A percentile compares a stretch with the other conserved stretches of the same genome.
These are phyloP conservation scores for Petunia secreta DNA, from an alignment of 257 asterid genomes.

Conservation along the genomic window DNA sequence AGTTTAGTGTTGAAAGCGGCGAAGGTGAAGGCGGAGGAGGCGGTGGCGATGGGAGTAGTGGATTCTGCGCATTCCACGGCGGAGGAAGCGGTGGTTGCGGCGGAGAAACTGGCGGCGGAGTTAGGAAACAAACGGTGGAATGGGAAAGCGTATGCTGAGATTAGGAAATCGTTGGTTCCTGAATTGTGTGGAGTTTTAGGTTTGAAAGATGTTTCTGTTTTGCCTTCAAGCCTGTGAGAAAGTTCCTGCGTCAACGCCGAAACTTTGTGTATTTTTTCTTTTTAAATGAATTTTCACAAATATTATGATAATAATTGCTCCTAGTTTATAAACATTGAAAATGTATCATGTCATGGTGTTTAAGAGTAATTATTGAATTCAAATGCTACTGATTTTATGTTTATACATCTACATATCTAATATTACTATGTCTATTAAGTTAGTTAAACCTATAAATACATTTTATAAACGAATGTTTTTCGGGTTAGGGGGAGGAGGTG, in stretches of 20 bases:
- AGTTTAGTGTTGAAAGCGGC: slow-evolving; percentile 53
- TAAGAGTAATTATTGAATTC: too few relatives aligned
- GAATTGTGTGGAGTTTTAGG: slow-evolving; percentile 60
- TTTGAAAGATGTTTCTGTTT: slow-evolving; percentile 36
- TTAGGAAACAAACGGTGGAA: slow-evolving; percentile 61
- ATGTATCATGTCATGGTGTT: too few relatives aligned
- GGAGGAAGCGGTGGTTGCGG: slow-evolving; percentile 65
- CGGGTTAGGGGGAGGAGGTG: too few relatives aligned
- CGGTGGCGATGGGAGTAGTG: slow-evolving; percentile 62
- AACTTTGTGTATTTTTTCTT: too few relatives aligned
- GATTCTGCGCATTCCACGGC: slow-evolving; percentile 47
- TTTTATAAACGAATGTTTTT: too few relatives aligned
- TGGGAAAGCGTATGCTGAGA: slow-evolving; percentile 62
- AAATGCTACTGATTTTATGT: too few relatives aligned
- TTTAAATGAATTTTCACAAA: background rate
- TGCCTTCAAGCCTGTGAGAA: slow-evolving; percentile 67
- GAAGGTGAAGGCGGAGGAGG: slow-evolving; percentile 65
- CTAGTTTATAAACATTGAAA: too few relatives aligned
- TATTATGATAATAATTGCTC: background rate
- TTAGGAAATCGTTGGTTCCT: slow-evolving; percentile 67
- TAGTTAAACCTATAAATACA: too few relatives aligned
- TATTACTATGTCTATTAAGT: too few relatives aligned
- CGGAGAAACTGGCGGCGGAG: slow-evolving; percentile 54
- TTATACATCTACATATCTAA: too few relatives aligned
- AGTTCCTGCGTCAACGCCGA: too few relatives aligned